Conservation (phyloP, 129 eudicot genomes). For the Helianthus annuus region HanXRQr2.0-SUNRISE NC_035449.2:115710129-115710628, state of each 20-base stretch:
- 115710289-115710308: conserved; percentile 90
- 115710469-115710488: conserved; percentile 74
- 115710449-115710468: conserved; percentile 70
- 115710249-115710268: conserved; percentile 69
- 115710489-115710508: conserved; percentile 40
- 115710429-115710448: conserved; percentile 90
- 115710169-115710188: conserved; percentile 91
- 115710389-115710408: conserved; percentile 65
- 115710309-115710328: conserved; percentile 83
- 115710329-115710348: conserved; percentile 79
- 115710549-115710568: too few species aligned
- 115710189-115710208: conserved; percentile 72
- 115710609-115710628: too few species aligned
- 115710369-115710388: conserved; percentile 47
- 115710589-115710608: too few species aligned
- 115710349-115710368: conserved; percentile 69
- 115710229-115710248: conserved; percentile 99
- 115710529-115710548: too few species aligned
- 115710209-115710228: conserved; percentile 55
- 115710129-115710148: conserved; percentile 76
- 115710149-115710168: conserved; percentile 74
- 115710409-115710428: conserved; percentile 91
- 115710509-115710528: conserved; percentile 53
- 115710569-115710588: too few species aligned
- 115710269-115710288: conserved; percentile 67